A percentile compares a stretch with the other conserved stretches of the same genome.
Conservation (phyloP, 2,329 filamentous ascomycete species). For the Microdochium trichocladiopsis region DNA sequence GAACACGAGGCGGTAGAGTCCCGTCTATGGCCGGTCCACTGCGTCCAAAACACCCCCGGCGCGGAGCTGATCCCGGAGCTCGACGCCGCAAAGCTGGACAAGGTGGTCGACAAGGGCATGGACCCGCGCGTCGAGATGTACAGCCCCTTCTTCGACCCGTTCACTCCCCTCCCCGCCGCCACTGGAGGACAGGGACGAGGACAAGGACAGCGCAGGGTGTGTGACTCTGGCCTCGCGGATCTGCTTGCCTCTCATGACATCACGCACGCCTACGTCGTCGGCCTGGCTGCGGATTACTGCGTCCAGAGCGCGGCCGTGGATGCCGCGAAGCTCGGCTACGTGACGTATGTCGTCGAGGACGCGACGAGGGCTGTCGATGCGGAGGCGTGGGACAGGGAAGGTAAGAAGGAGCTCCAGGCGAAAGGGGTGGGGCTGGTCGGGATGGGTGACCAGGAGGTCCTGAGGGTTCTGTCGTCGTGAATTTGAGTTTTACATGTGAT, state of each 20-base stretch:
- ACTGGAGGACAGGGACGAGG: not conserved
- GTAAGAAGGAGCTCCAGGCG: constrained; percentile 43
- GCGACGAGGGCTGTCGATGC: constrained; percentile 68
- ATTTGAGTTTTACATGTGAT: too few species aligned
- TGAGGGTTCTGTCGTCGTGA: too few species aligned
- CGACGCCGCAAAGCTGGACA: constrained; percentile 49
- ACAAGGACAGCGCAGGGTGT: constrained; percentile 24
- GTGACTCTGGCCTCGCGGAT: constrained; percentile 55
- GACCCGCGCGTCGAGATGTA: constrained; percentile 82
- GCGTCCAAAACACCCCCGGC: constrained; percentile 68
- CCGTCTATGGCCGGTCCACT: constrained; percentile 85
- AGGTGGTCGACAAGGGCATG: constrained; percentile 71
- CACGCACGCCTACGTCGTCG: constrained; percentile 79
- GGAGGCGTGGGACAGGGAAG: constrained; percentile 43
- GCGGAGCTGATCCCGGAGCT: constrained; percentile 70
- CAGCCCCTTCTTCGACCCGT: constrained; percentile 80
- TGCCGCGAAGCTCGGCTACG: constrained; percentile 68
- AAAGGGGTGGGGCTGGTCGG: constrained; percentile 58
- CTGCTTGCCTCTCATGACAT: constrained; percentile 50
- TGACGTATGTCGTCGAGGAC: constrained; percentile 70
- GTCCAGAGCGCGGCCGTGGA: constrained; percentile 77
- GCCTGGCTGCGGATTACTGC: constrained; percentile 84
- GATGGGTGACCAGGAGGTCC: constrained; percentile 48
- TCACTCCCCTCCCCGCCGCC: constrained; percentile 41
- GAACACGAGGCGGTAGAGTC: constrained; percentile 51